Percentiles rank a stretch among this genome's conserved stretches.
phyloP scores from a whole-genome alignment of 1,139 yeast genomes.

The Citeromyces hawaiiensis region DNA sequence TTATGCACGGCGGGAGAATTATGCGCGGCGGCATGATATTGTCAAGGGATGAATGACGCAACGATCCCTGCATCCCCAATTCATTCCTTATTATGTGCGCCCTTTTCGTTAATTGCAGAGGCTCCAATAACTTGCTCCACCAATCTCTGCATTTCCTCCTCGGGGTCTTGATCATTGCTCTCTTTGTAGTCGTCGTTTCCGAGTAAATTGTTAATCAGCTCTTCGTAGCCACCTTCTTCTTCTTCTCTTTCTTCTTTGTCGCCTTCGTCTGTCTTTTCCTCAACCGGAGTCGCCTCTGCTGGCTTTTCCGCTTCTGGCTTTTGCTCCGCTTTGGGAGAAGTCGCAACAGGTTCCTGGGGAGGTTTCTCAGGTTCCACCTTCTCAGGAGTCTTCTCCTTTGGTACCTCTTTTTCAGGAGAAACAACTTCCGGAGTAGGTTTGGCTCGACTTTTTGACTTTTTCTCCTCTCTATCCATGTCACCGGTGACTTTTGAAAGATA shows the following conservation, averaged over 20 bases:
- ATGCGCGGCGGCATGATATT: constrained; percentile 4
- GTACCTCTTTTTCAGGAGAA: background rate
- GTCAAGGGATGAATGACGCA: background rate
- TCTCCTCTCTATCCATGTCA: constrained; percentile 48
- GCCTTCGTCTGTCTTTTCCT: background rate
- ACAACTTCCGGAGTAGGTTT: background rate
- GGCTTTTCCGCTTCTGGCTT: background rate
- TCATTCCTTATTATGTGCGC: background rate
- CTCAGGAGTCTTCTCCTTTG: background rate
- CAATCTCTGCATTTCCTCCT: background rate
- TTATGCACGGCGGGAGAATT: background rate
- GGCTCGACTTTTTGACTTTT: constrained; percentile 2
- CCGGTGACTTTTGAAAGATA: constrained; percentile 81
- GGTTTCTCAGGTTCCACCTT: background rate
- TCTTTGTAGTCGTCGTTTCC: background rate
- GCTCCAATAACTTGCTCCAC: background rate
- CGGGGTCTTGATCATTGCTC: background rate
- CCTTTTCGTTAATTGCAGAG: background rate
- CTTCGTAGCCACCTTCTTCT: background rate
- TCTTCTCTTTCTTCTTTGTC: background rate
- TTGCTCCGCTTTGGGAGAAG: background rate
- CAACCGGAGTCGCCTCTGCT: background rate
- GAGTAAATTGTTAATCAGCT: background rate
- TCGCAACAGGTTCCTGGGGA: too few relatives aligned
- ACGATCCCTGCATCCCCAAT: background rate